These are phyloP conservation scores for Fusarium incarnatum DNA, from an alignment of 2,329 filamentous ascomycete species.

Conservation along the genomic window DNA sequence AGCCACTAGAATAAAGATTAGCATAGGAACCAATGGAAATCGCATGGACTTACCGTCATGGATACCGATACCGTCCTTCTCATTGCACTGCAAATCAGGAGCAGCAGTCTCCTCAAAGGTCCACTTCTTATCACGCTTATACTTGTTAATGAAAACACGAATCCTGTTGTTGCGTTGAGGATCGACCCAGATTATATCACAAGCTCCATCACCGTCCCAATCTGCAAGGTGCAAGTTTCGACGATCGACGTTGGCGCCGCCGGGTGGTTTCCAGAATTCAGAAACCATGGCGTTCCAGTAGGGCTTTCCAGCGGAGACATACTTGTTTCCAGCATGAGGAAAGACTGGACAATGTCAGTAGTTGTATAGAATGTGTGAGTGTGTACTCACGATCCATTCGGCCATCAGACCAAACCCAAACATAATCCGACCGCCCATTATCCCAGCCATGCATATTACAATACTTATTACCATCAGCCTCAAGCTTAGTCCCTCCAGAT, in stretches of 20 bases:
- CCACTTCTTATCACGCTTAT: neutral
- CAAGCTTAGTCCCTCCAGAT: slow-evolving; percentile 1
- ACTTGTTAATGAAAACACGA: neutral
- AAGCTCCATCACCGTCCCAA: slow-evolving; percentile 15
- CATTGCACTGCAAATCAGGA: neutral
- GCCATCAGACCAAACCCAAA: slow-evolving; percentile 18
- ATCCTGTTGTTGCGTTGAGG: neutral
- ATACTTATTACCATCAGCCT: slow-evolving; percentile 33
- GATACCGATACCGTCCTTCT: slow-evolving; percentile 1
- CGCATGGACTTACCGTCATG: too few species aligned
- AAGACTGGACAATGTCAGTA: too few species aligned
- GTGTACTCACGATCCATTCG: neutral
- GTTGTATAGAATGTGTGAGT: too few species aligned
- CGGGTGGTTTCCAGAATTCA: neutral
- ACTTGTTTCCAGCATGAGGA: neutral
- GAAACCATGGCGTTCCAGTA: neutral
- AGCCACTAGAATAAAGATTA: neutral
- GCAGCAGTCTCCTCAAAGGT: neutral
- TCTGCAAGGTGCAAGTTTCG: neutral
- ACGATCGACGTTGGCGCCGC: neutral
- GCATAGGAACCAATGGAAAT: too few species aligned
- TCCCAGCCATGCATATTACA: slow-evolving; percentile 36
- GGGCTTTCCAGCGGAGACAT: neutral
- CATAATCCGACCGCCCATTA: slow-evolving; percentile 21
- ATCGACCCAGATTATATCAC: slow-evolving; percentile 6